Percentiles rank a stretch among this genome's conserved stretches.
phyloP scores from a whole-genome alignment of 148 eudicot species.

The Spergularia marina region DNA sequence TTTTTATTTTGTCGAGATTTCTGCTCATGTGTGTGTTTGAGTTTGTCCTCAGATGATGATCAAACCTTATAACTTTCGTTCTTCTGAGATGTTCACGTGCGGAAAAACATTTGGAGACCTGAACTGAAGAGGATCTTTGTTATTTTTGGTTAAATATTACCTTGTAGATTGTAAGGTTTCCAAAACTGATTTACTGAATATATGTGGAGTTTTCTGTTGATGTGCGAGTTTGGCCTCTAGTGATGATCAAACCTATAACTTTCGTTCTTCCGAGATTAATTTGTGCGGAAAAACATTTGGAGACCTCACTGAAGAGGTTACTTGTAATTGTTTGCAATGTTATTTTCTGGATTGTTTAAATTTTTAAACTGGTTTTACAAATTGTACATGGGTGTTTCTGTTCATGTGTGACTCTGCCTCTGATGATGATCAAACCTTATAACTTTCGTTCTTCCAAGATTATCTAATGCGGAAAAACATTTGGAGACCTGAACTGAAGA shows the following conservation, averaged over 20 bases:
- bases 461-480: constrained; percentile 24
- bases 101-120: constrained; percentile 51
- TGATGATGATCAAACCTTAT: constrained; percentile 29
- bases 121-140: constrained; percentile 40
- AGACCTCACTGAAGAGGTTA: constrained; percentile 42
- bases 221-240: constrained; percentile 19
- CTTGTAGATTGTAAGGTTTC: too few relatives aligned
- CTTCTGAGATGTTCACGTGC: constrained; percentile 39
- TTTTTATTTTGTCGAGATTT: background rate
- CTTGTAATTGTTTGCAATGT: background rate
- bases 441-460: constrained; percentile 40
- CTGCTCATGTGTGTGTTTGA: background rate
- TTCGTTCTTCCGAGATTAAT: constrained; percentile 36
- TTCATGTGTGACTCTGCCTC: constrained; percentile 14
- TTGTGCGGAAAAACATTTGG: constrained; percentile 32
- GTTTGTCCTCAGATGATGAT: constrained; percentile 5
- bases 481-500: constrained; percentile 44
- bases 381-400: too few relatives aligned
- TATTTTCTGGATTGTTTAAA: background rate
- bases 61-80: constrained; percentile 41
- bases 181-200: too few relatives aligned
- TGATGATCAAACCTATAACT: constrained; percentile 32
- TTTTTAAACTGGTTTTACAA: background rate
- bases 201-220: too few relatives aligned
- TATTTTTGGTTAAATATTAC: background rate